A percentile compares a stretch with the other conserved stretches of the same genome.
These are phyloP conservation scores for Pisolithus albus DNA, from an alignment of 768 basidiomycete genomes.

Conservation along the genomic window DNA sequence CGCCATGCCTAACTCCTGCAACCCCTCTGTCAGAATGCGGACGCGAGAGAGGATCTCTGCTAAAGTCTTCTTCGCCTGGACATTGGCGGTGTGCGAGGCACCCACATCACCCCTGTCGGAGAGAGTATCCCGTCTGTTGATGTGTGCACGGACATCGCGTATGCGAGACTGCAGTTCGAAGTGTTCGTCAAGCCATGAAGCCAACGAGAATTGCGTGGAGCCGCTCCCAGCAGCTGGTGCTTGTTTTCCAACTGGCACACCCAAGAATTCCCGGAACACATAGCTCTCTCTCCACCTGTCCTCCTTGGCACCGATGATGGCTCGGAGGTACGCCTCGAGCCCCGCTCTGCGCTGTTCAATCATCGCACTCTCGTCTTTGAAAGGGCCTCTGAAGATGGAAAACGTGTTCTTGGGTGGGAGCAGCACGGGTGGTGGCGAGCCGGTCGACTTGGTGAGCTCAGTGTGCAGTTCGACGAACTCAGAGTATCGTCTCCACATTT, in stretches of 20 bases:
- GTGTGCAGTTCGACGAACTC: constrained; percentile 86
- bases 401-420: constrained; percentile 83
- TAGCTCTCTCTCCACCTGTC: constrained; percentile 74
- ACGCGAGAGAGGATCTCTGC: constrained; percentile 73
- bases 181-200: constrained; percentile 90
- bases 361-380: constrained; percentile 45
- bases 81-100: constrained; percentile 71
- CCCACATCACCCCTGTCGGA: constrained; percentile 66
- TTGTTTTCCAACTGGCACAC: constrained; percentile 64
- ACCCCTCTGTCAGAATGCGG: constrained; percentile 59
- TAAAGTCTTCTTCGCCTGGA: constrained; percentile 80
- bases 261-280: constrained; percentile 82
- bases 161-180: constrained; percentile 66
- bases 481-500: constrained; percentile 90
- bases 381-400: constrained; percentile 53
- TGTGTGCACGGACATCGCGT: constrained; percentile 76
- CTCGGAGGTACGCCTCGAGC: constrained; percentile 80
- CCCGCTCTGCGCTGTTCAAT: constrained; percentile 72
- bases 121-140: constrained; percentile 84
- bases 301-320: constrained; percentile 77
- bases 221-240: constrained; percentile 20
- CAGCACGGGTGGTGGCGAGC: constrained; percentile 67
- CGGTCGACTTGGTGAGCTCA: constrained; percentile 74
- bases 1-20: constrained; percentile 54
- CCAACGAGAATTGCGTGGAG: constrained; percentile 54